A percentile compares a stretch with the other conserved stretches of the same genome.
phyloP scores from a whole-genome alignment of 2,329 filamentous ascomycete genomes.

The Fusarium sp. region DNA sequence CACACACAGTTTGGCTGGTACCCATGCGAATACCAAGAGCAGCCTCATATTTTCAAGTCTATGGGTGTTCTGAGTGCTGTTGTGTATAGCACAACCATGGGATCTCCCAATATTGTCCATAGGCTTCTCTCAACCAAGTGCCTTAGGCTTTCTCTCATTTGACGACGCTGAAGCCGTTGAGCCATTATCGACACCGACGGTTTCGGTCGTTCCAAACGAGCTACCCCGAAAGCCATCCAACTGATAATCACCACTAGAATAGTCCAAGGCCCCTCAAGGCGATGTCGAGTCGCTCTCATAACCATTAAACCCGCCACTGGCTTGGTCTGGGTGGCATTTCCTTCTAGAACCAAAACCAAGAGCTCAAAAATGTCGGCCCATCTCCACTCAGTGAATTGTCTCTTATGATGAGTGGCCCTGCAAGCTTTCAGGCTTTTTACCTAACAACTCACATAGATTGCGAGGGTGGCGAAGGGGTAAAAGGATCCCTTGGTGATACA shows the following conservation, averaged over 20 bases:
- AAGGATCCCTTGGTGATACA: not conserved
- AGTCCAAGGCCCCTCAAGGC: conserved; percentile 3
- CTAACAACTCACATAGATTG: not conserved
- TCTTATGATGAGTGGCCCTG: not conserved
- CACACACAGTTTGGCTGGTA: not conserved
- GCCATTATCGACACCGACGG: not conserved
- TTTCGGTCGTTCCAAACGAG: conserved; percentile 15
- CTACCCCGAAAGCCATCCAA: not conserved
- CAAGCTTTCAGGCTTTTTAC: not conserved
- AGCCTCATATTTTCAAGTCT: not conserved
- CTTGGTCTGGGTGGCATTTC: conserved; percentile 5
- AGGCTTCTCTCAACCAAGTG: not conserved
- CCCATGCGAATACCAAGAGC: conserved; percentile 3
- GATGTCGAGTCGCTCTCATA: conserved; percentile 1
- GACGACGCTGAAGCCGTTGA: not conserved
- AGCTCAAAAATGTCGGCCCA: not conserved
- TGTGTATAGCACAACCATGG: not conserved
- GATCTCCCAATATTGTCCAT: not conserved
- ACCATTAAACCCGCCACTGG: not conserved
- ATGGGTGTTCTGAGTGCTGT: not conserved
- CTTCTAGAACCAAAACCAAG: not conserved
- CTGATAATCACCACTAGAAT: conserved; percentile 8
- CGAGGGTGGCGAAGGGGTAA: conserved; percentile 13
- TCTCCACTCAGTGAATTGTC: conserved; percentile 3
- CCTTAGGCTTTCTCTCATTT: not conserved